Percentiles rank a stretch among this genome's conserved stretches.
Conservation (phyloP, 345 rosid genomes). For the Hirschfeldia incana region DNA sequence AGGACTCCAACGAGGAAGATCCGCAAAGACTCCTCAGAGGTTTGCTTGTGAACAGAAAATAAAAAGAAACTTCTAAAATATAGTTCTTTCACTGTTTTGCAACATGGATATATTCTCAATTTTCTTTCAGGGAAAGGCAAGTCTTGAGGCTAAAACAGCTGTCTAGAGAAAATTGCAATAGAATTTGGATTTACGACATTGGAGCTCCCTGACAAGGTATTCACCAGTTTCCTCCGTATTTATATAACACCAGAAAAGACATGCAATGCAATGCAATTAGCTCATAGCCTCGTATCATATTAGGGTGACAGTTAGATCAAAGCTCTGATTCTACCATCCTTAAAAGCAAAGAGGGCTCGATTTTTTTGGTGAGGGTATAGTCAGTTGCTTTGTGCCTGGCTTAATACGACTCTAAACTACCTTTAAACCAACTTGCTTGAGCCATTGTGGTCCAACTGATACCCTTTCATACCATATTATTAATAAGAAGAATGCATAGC, state of each 20-base stretch:
- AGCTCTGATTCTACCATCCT: not conserved
- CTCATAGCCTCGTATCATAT: slow-evolving; percentile 4
- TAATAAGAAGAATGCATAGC: not conserved
- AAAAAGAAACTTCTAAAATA: too few species aligned
- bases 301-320: not conserved
- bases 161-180: slow-evolving; percentile 39
- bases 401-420: not conserved
- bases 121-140: slow-evolving; percentile 54
- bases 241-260: not conserved
- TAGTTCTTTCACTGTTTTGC: not conserved
- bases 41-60: slow-evolving; percentile 37
- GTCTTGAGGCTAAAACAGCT: slow-evolving; percentile 57
- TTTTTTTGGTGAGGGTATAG: not conserved
- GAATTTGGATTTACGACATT: slow-evolving; percentile 22
- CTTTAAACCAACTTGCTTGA: not conserved
- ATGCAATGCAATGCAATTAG: not conserved
- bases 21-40: slow-evolving; percentile 68
- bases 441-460: not conserved
- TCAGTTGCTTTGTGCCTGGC: not conserved
- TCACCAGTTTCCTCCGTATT: not conserved
- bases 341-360: not conserved
- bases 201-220: slow-evolving; percentile 41
- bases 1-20: slow-evolving; percentile 79
- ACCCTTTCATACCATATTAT: not conserved
- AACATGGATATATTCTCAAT: not conserved